A percentile compares a stretch with the other conserved stretches of the same genome.
These are phyloP conservation scores for Phoma sp. DNA, from an alignment of 2,329 filamentous ascomycete genomes.

Conservation along the genomic window DNA sequence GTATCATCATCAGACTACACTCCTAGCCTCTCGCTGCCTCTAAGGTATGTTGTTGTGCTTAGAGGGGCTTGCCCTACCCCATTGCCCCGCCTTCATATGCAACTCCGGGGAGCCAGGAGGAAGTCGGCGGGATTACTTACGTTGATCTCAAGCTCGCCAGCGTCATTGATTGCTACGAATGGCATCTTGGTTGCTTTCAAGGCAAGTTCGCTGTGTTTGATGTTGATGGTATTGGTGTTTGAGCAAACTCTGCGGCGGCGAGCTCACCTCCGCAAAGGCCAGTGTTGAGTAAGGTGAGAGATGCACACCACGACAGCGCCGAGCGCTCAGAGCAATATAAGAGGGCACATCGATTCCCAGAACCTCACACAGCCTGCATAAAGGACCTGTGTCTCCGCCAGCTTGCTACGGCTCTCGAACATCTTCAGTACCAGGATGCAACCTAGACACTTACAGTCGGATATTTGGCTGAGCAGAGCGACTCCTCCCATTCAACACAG, in stretches of 20 bases:
- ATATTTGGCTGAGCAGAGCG: no score
- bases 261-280: neutral
- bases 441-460: no score
- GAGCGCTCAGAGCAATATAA: no score
- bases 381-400: neutral
- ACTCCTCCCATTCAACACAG: no score
- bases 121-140: neutral
- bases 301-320: no score
- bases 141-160: neutral
- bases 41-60: neutral
- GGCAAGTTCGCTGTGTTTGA: neutral
- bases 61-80: neutral
- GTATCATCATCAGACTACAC: neutral
- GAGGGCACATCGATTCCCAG: neutral
- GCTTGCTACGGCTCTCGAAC: no score
- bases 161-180: neutral
- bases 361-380: neutral
- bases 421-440: no score
- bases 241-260: constrained; percentile 2
- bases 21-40: neutral
- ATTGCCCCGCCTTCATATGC: neutral
- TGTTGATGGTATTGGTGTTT: constrained; percentile 6
- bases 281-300: neutral
- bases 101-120: neutral
- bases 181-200: neutral